Base-by-base conservation (phyloP, 345 rosid species). In the Ceriops decandra region DNA sequence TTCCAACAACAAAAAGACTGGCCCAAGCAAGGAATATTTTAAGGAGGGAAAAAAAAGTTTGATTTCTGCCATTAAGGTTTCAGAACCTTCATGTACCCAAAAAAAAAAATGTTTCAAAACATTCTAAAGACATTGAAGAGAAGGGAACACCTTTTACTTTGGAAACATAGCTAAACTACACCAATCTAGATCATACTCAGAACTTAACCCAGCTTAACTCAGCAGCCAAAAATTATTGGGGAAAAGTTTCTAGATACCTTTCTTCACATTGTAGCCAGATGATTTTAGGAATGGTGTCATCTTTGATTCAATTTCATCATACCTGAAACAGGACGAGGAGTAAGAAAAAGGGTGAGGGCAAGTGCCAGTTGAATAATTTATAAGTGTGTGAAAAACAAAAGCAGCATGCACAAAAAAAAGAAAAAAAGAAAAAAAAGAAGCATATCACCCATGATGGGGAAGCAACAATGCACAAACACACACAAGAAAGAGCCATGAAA, bases 231-330 rank as follows among this genome's bases (percentile, higher is more conserved):
- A 30, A 2, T 10, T n/a, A 30, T 28, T 5, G 56, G n/a, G 62
- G 9, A 46, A 21, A 27, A 38, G 16, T n/a, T 17, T 6, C 32
- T 20, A 1, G 2, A 24, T 82, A 91, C 99, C 99, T 91, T 91
- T 95, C 90, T 86, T 95, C 72, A 91, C 89, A 80, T 91, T 95
- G 86, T 95, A 95, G 64, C 99, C 99, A 13, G 98, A 95, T 62
- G 90, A 74, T 74, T 71, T 88, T 52, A 93, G 80, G 77, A 93
- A 93, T 10, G 98, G 98, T 46, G 47, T 76, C 95, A 93, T 93
- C 83, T 93, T 93, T 51, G 85, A 79, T 79, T 88, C 96, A 70
- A 93, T 91, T 77, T 93, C 98, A 76, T 83, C 90, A 36, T 89
- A 93, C 87, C 98, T 93, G 82, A n/a, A 22, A 35, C 58, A 52